Percentiles rank a stretch among this genome's conserved stretches.
Evolutionary conservation across 1,284 basidiomycete species (phyloP).

Genomic region (Ustilago bromivora): DNA sequence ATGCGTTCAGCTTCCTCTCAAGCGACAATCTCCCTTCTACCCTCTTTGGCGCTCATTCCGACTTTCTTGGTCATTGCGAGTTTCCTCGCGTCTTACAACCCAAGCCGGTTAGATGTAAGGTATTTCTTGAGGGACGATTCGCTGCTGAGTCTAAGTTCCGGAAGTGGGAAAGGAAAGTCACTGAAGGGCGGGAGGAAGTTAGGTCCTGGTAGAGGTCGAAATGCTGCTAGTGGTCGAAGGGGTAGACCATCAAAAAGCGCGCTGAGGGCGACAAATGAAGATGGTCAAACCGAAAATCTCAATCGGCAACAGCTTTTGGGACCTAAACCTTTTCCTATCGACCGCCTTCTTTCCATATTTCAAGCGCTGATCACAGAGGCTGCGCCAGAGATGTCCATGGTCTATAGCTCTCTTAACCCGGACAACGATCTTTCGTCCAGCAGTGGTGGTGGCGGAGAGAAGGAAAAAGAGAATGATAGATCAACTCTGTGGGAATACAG

Average conservation of each 20-base stretch:
- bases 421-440: conserved; percentile 64
- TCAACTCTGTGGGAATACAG: conserved; percentile 45
- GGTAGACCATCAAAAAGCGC: conserved; percentile 36
- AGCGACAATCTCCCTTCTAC: conserved; percentile 33
- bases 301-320: conserved; percentile 83
- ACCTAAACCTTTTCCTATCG: conserved; percentile 83
- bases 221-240: conserved; percentile 21
- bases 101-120: conserved; percentile 79
- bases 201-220: conserved; percentile 38
- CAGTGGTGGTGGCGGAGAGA: neutral
- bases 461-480: conserved; percentile 51
- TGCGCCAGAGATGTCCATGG: conserved; percentile 73
- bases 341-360: conserved; percentile 84
- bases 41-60: conserved; percentile 45
- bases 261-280: conserved; percentile 32
- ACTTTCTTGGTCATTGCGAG: conserved; percentile 84
- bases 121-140: conserved; percentile 62
- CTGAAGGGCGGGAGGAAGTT: conserved; percentile 44
- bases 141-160: conserved; percentile 39
- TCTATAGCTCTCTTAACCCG: conserved; percentile 27
- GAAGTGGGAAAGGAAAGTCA: conserved; percentile 27
- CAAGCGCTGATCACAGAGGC: conserved; percentile 86
- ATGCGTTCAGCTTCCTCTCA: conserved; percentile 29
- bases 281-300: conserved; percentile 42
- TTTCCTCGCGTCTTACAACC: conserved; percentile 88